A percentile compares a stretch with the other conserved stretches of the same genome.
These are phyloP conservation scores for Tremella fuciformis DNA, from an alignment of 768 basidiomycete genomes.

Conservation along the genomic window DNA sequence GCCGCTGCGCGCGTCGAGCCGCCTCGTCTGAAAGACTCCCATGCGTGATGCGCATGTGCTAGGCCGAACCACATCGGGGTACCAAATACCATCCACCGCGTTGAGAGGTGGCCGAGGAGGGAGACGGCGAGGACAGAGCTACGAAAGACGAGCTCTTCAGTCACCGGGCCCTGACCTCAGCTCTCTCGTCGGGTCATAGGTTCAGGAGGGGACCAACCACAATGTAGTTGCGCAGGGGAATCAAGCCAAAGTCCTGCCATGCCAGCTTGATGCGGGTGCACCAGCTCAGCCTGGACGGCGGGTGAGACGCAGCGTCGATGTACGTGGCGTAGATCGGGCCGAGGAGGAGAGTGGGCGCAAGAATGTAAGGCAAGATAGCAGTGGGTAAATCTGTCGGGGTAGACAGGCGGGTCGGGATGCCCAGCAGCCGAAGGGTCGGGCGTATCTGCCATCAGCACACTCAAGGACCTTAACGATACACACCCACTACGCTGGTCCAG, in stretches of 20 bases:
- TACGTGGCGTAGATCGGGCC: conserved; percentile 67
- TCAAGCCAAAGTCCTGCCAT: conserved; percentile 44
- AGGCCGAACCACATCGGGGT: conserved; percentile 84
- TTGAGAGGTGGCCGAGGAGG: conserved; percentile 63
- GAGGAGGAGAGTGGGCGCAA: conserved; percentile 70
- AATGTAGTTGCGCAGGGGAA: conserved; percentile 70
- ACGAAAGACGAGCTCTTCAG: conserved; percentile 89
- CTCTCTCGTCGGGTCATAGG: not conserved
- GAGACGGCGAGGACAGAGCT: conserved; percentile 75
- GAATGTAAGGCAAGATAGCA: conserved; percentile 56
- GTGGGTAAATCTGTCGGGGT: not conserved
- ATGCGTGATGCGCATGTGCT: conserved; percentile 89
- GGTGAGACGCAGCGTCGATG: conserved; percentile 42
- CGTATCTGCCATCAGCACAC: conserved; percentile 12
- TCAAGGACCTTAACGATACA: too few species aligned
- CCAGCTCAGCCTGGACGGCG: conserved; percentile 53
- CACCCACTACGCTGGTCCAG: too few species aligned
- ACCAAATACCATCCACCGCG: conserved; percentile 66
- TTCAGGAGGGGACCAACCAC: conserved; percentile 49
- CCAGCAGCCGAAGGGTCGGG: conserved; percentile 14
- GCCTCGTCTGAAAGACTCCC: conserved; percentile 73
- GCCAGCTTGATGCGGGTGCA: conserved; percentile 7
- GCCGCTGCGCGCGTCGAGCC: conserved; percentile 68
- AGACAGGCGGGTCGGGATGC: conserved; percentile 9
- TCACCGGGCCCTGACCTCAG: conserved; percentile 69